A percentile compares a stretch with the other conserved stretches of the same genome.
Evolutionary conservation across 2,329 filamentous ascomycete species (phyloP).

Genomic region (Thielaviopsis cerberus): DNA sequence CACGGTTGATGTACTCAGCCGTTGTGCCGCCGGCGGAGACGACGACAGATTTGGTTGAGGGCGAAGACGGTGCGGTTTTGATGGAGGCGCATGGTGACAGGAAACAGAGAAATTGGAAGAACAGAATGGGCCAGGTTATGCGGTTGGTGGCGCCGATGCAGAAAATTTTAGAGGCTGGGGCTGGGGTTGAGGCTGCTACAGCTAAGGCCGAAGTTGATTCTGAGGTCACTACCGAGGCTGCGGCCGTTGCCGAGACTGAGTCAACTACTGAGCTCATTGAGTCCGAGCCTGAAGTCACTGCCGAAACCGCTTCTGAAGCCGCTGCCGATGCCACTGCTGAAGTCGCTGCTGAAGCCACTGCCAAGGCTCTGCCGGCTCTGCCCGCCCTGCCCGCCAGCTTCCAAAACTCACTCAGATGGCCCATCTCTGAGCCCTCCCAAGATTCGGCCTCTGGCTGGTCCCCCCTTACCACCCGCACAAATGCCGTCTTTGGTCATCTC

Average conservation of each 20-base stretch:
- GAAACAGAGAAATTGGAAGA: conserved; percentile 7
- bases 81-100: conserved; percentile 4
- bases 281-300: not conserved
- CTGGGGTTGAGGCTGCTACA: not conserved
- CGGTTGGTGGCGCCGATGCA: conserved; percentile 4
- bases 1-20: conserved; percentile 6
- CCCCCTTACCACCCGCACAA: conserved; percentile 15
- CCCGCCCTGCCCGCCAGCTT: not conserved
- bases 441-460: conserved; percentile 6
- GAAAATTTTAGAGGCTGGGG: not conserved
- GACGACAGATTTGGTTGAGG: not conserved
- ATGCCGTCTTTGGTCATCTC: conserved; percentile 33
- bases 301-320: not conserved
- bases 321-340: not conserved
- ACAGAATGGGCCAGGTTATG: conserved; percentile 6
- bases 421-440: not conserved
- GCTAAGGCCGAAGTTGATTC: not conserved
- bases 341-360: not conserved
- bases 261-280: not conserved
- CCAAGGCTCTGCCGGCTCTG: not conserved
- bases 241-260: not conserved
- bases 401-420: conserved; percentile 8
- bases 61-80: not conserved
- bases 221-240: not conserved
- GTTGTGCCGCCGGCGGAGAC: not conserved